phyloP scores from a whole-genome alignment of 2,329 filamentous ascomycete species.

The Neonectria faginata region DNA sequence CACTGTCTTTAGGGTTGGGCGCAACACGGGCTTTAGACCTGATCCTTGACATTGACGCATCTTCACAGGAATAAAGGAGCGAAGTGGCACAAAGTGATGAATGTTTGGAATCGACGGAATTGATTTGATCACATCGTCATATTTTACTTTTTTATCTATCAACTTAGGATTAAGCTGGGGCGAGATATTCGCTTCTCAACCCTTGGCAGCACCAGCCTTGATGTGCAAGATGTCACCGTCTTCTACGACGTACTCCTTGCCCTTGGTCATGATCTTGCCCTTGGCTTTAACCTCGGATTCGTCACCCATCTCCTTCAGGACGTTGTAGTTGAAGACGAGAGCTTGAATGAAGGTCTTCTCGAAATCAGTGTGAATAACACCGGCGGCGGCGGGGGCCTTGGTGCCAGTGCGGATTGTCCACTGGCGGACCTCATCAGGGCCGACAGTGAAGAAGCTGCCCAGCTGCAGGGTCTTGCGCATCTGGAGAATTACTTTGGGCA shows the following conservation, averaged over 20 bases:
- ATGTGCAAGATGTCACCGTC: conserved; percentile 87
- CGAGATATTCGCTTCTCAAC: conserved; percentile 54
- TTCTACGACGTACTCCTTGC: conserved; percentile 93
- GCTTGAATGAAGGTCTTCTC: conserved; percentile 99
- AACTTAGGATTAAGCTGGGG: conserved; percentile 21
- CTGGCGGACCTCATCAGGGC: conserved; percentile 94
- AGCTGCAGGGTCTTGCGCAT: conserved; percentile 95
- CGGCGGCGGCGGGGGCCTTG: conserved; percentile 97
- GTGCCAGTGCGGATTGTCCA: conserved; percentile 97
- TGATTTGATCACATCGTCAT: conserved; percentile 37
- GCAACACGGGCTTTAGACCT: not conserved
- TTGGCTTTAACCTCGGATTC: conserved; percentile 90
- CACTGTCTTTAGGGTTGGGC: not conserved
- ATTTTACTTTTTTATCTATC: conserved; percentile 42
- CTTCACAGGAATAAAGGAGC: not conserved
- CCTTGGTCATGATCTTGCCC: conserved; percentile 98
- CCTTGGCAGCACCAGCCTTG: conserved; percentile 88
- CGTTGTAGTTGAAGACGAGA: conserved; percentile 89
- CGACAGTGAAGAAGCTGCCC: conserved; percentile 96
- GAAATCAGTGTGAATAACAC: conserved; percentile 98
- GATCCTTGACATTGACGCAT: not conserved
- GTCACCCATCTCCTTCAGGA: conserved; percentile 87
- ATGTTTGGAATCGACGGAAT: conserved; percentile 9
- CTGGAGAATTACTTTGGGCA: conserved; percentile 90
- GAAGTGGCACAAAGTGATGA: not conserved